phyloP scores from a whole-genome alignment of 1,139 yeast genomes.

The Saccharomyces hybrid region DNA sequence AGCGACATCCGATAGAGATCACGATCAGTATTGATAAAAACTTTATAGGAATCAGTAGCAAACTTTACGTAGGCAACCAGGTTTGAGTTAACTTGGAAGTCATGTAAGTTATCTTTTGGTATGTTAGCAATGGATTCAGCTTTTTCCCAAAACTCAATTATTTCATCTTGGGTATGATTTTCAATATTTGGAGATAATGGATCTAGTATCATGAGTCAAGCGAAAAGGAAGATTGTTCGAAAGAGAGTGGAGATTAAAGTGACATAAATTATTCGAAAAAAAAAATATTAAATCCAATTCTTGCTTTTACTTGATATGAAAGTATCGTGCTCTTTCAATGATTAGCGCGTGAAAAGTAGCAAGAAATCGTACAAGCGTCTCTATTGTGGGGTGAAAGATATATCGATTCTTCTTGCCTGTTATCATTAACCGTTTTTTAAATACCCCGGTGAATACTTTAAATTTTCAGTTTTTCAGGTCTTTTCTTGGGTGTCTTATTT shows the following conservation, averaged over 20 bases:
- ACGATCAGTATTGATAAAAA: slow-evolving; percentile 30
- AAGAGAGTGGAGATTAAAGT: not conserved
- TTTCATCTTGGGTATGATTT: slow-evolving; percentile 15
- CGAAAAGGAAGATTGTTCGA: not conserved
- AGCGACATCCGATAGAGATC: slow-evolving; percentile 34
- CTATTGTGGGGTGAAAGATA: not conserved
- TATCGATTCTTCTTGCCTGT: not conserved
- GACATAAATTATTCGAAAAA: not conserved
- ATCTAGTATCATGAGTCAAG: slow-evolving; percentile 18
- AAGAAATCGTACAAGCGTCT: no score
- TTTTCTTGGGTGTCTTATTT: not conserved
- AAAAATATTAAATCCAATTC: not conserved
- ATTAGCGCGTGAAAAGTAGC: no score
- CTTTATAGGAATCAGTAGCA: slow-evolving; percentile 31
- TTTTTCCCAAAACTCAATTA: slow-evolving; percentile 31
- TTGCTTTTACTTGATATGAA: not conserved
- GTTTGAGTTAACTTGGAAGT: slow-evolving; percentile 24
- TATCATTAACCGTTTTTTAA: not conserved
- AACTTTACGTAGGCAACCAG: slow-evolving; percentile 32
- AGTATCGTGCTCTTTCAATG: no score
- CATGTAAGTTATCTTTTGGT: slow-evolving; percentile 12
- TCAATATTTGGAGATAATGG: slow-evolving; percentile 15
- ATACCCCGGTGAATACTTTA: not conserved
- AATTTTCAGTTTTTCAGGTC: not conserved
- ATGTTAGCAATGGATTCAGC: slow-evolving; percentile 25